These are phyloP conservation scores for Rubus idaeus DNA, from an alignment of 306 rosid genomes.

Conservation along the genomic window DNA sequence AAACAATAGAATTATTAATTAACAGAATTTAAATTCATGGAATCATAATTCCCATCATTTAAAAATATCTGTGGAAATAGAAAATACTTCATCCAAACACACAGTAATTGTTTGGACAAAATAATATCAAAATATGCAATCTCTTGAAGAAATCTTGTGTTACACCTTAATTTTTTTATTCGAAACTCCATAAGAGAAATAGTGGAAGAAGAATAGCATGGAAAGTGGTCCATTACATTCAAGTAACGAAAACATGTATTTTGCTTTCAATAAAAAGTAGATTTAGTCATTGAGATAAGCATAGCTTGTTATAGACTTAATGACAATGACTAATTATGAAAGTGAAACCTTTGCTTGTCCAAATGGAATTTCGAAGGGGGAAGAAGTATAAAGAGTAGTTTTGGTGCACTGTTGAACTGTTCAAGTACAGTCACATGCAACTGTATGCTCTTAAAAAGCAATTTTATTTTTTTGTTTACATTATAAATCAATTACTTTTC, in stretches of 20 bases:
- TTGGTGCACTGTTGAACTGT: not conserved
- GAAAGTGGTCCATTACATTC: not conserved
- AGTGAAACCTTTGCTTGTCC: not conserved
- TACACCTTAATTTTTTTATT: not conserved
- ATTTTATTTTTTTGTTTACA: not conserved
- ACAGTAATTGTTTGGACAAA: not conserved
- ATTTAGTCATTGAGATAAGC: not conserved
- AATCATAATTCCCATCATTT: no score
- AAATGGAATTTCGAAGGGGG: not conserved
- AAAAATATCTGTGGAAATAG: no score
- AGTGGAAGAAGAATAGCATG: not conserved
- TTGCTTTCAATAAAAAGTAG: not conserved
- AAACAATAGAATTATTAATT: no score
- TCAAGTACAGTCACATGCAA: not conserved
- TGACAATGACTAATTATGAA: constrained; percentile 7
- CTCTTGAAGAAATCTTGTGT: not conserved
- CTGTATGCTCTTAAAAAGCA: not conserved
- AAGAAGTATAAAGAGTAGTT: not conserved
- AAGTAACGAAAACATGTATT: not conserved
- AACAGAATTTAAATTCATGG: no score
- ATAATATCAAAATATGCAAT: not conserved
- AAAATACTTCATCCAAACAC: no score
- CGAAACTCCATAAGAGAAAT: not conserved
- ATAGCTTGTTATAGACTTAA: constrained; percentile 4
- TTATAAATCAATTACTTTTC: not conserved